These are phyloP conservation scores for Pseudotulostoma volvatum DNA, from an alignment of 495 filamentous ascomycete species.

Conservation along the genomic window DNA sequence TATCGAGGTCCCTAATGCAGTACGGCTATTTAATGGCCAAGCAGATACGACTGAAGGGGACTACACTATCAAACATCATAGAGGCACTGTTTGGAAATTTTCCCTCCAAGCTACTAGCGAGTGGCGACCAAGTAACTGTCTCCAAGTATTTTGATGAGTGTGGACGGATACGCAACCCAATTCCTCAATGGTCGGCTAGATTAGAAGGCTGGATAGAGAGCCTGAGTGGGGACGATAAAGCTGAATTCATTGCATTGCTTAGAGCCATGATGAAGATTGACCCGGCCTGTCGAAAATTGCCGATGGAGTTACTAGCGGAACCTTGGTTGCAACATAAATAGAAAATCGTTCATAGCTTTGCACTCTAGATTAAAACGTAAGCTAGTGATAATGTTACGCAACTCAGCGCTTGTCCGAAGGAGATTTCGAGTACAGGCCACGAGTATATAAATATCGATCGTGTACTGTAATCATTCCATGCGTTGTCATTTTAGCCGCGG, in stretches of 20 bases:
- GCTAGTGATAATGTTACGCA: no score
- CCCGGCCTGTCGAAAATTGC: background rate
- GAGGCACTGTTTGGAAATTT: slow-evolving; percentile 1
- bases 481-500: no score
- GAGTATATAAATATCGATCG: no score
- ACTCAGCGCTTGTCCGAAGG: no score
- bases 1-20: slow-evolving; percentile 1
- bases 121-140: background rate
- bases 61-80: slow-evolving; percentile 7
- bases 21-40: slow-evolving; percentile 4
- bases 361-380: no score
- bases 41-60: slow-evolving; percentile 26
- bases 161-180: background rate
- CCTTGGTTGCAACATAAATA: background rate
- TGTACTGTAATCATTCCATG: no score
- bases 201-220: background rate
- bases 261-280: background rate
- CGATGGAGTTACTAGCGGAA: background rate
- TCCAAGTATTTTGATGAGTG: background rate
- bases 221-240: background rate
- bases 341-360: no score
- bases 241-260: background rate
- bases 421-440: no score
- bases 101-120: background rate
- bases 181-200: background rate